Conservation (phyloP, 129 eudicot genomes). For the Calendula officinalis region DNA sequence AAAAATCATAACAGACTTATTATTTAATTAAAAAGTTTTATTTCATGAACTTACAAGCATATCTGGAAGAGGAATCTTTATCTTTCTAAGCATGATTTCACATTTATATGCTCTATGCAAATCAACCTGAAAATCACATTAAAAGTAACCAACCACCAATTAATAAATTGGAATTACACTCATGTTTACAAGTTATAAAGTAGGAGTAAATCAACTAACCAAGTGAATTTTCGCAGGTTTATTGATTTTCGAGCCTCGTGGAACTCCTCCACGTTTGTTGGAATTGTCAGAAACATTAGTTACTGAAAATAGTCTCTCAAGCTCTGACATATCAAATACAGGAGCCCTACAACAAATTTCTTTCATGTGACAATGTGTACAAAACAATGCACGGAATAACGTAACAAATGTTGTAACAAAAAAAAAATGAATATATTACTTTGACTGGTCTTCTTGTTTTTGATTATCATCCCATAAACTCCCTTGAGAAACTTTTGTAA, state of each 20-base stretch:
- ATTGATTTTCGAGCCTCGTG: constrained; percentile 52
- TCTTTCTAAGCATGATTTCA: constrained; percentile 95
- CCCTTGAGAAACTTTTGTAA: constrained; percentile 90
- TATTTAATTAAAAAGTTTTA: neutral
- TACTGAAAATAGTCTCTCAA: constrained; percentile 82
- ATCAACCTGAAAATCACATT: constrained; percentile 61
- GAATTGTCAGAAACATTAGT: constrained; percentile 63
- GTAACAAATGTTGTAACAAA: neutral
- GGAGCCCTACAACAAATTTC: constrained; percentile 63
- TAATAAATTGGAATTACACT: neutral
- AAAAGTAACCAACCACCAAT: neutral
- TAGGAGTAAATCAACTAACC: constrained; percentile 47
- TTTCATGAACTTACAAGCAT: constrained; percentile 70
- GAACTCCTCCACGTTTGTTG: constrained; percentile 48
- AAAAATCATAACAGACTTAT: neutral
- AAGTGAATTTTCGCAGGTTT: constrained; percentile 92
- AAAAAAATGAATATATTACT: neutral
- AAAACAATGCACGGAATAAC: neutral
- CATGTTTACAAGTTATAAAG: neutral
- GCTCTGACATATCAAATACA: constrained; percentile 93
- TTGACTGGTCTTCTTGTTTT: constrained; percentile 73
- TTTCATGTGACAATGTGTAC: constrained; percentile 23
- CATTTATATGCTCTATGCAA: constrained; percentile 91
- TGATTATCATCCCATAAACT: constrained; percentile 93
- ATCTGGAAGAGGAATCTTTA: constrained; percentile 67